These are phyloP conservation scores for Prillingera fragicola DNA, from an alignment of 1,284 basidiomycete species.

Conservation along the genomic window DNA sequence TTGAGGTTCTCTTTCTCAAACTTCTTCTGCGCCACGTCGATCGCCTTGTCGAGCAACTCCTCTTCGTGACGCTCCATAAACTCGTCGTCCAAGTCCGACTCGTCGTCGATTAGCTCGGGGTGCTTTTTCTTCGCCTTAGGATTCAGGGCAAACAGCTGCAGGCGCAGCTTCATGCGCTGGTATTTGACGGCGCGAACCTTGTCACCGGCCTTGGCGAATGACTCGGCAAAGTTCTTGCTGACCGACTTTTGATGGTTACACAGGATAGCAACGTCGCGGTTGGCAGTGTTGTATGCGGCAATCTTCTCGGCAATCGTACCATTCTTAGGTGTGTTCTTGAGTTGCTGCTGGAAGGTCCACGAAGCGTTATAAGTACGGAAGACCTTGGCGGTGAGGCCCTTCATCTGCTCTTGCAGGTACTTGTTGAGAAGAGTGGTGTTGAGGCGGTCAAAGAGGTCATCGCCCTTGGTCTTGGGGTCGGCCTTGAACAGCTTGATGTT, in stretches of 20 bases:
- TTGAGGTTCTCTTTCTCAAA: slow-evolving; percentile 85
- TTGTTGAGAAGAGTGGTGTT: slow-evolving; percentile 79
- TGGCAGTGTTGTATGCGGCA: slow-evolving; percentile 90
- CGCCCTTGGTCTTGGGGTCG: slow-evolving; percentile 78
- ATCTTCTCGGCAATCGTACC: slow-evolving; percentile 84
- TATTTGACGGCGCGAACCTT: slow-evolving; percentile 78
- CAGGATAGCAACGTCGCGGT: slow-evolving; percentile 87
- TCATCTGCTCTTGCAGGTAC: slow-evolving; percentile 85
- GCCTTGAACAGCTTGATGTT: slow-evolving; percentile 85
- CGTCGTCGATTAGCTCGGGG: slow-evolving; percentile 65
- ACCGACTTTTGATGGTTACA: slow-evolving; percentile 97
- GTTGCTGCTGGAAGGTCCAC: slow-evolving; percentile 81
- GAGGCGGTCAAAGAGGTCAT: slow-evolving; percentile 89
- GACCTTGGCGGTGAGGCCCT: slow-evolving; percentile 91
- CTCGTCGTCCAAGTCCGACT: slow-evolving; percentile 90
- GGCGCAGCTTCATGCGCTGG: slow-evolving; percentile 84
- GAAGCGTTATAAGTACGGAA: slow-evolving; percentile 99
- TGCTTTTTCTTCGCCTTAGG: slow-evolving; percentile 75
- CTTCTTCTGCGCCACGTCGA: slow-evolving; percentile 82
- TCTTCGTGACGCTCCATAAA: slow-evolving; percentile 81
- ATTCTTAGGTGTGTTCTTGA: slow-evolving; percentile 68
- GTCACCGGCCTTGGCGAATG: slow-evolving; percentile 85
- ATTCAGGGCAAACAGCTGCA: slow-evolving; percentile 69
- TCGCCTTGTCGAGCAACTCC: slow-evolving; percentile 66
- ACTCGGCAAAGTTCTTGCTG: slow-evolving; percentile 82